Conservation (phyloP, 352 stramenopile genomes). For the Pythium guiyangense region DNA sequence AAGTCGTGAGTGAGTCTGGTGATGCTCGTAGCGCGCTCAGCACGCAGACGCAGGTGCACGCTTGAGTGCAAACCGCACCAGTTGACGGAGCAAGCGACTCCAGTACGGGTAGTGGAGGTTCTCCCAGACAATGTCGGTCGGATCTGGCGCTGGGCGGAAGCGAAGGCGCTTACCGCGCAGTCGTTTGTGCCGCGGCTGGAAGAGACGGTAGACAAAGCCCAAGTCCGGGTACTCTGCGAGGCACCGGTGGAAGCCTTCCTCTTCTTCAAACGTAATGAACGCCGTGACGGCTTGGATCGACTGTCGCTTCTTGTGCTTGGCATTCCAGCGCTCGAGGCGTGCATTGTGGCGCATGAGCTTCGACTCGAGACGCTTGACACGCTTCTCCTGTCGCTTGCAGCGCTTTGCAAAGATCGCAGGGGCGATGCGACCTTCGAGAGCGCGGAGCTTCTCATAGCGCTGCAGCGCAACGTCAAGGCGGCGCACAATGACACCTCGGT, state of each 20-base stretch:
- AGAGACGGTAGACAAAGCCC: conserved; percentile 64
- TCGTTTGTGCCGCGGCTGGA: conserved; percentile 58
- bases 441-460: conserved; percentile 59
- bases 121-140: conserved; percentile 84
- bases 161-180: conserved; percentile 67
- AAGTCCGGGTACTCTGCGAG: conserved; percentile 74
- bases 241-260: conserved; percentile 76
- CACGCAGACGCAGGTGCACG: neutral
- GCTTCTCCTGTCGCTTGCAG: conserved; percentile 37
- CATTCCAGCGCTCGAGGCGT: conserved; percentile 25
- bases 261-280: conserved; percentile 84
- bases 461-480: conserved; percentile 62
- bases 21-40: no score
- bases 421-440: conserved; percentile 42
- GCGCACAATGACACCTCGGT: conserved; percentile 55
- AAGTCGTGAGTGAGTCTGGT: no score
- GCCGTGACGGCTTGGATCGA: conserved; percentile 60
- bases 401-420: conserved; percentile 32
- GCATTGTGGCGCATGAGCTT: conserved; percentile 41
- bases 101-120: conserved; percentile 69
- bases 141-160: conserved; percentile 65
- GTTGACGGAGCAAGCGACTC: conserved; percentile 55
- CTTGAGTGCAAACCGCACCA: conserved; percentile 22
- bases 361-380: conserved; percentile 35
- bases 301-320: conserved; percentile 11